Percentiles rank a stretch among this genome's conserved stretches.
Evolutionary conservation across 1,284 basidiomycete species (phyloP).

Genomic region (Ganoderma multipileum): DNA sequence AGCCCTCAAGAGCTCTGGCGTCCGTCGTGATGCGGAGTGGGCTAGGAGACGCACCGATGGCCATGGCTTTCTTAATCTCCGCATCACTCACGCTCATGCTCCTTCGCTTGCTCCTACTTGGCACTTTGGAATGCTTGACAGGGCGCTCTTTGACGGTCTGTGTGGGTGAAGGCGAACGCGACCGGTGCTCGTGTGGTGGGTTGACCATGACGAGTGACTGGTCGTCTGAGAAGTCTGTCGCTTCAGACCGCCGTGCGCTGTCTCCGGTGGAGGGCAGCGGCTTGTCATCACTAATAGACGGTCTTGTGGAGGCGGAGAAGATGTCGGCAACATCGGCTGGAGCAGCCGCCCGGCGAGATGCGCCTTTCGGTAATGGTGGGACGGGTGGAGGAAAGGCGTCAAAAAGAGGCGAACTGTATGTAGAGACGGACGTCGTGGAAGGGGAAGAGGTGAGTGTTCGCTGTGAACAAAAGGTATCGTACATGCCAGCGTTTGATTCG

Average conservation of each 20-base stretch:
- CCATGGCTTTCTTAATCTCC: conserved; percentile 59
- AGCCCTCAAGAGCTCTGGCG: conserved; percentile 39
- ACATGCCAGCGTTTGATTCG: conserved; percentile 12
- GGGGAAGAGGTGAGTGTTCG: conserved; percentile 53
- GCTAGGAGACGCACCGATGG: conserved; percentile 43
- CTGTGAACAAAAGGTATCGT: conserved; percentile 35
- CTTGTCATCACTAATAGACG: conserved; percentile 49
- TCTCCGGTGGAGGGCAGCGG: conserved; percentile 66
- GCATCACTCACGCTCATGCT: conserved; percentile 79
- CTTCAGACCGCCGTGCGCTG: conserved; percentile 40
- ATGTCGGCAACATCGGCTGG: conserved; percentile 59
- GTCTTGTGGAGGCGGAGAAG: conserved; percentile 47
- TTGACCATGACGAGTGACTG: conserved; percentile 64
- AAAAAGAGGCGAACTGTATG: conserved; percentile 46
- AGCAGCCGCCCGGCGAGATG: conserved; percentile 41
- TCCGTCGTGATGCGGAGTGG: conserved; percentile 42
- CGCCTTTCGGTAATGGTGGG: conserved; percentile 67
- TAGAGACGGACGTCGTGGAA: conserved; percentile 43
- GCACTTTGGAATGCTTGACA: conserved; percentile 35
- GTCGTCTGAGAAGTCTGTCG: conserved; percentile 52
- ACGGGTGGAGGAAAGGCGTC: conserved; percentile 71
- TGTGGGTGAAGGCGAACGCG: conserved; percentile 44
- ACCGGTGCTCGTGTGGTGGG: conserved; percentile 38
- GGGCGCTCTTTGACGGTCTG: conserved; percentile 36
- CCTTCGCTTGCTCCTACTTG: conserved; percentile 59